Base-by-base conservation (phyloP, 2,329 filamentous ascomycete genomes). In the Colletotrichum sp. region DNA sequence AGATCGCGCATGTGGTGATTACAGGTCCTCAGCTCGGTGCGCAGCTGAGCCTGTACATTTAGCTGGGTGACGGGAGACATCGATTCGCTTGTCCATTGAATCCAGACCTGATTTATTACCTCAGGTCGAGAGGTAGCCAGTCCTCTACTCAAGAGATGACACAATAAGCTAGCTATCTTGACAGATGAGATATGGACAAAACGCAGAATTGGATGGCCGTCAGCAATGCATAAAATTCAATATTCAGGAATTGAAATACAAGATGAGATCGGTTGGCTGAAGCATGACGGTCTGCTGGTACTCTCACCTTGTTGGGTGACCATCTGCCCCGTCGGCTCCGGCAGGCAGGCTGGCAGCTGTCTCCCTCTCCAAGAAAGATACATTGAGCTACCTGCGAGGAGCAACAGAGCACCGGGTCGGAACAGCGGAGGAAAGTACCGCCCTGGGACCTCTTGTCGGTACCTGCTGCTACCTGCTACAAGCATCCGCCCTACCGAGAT, bases 401-500 rank as follows among this genome's bases (percentile, higher is more conserved):
- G 34, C 66, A 21, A 52, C 38, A 38, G 48, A 34, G 60, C 55
- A 28, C 0, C 30, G 58, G 58, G 58, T 64, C 66, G 71, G 58
- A 43, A 34, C 38, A 48, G 56, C 56, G 58, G 21, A 64, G 26
- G n/a, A 26, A 56, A 60, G 58, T 36, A 38, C 66, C 36, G 10
- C 58, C 28, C 58, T 21, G n/a, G n/a, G 58, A 34, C 30, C 28
- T 28, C 56, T 43, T 65, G 15, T 62, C 34, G 56, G 13, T 62
- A 71, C 58, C 48, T 52, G 43, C 43, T 52, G 43, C 43, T 71
- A 75, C 68, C 66, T 36, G 26, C 26, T 52, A 55, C 67, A 66
- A 75, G 48, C 73, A 61, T 60, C 61, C 66, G 48, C 71, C 66
- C 61, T 61, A 52, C 60, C 67, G 60, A 71, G 67, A 65, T 66